Percentiles rank a stretch among this genome's conserved stretches.
phyloP scores from a whole-genome alignment of 1,139 yeast species.

The Diutina ranongensis region DNA sequence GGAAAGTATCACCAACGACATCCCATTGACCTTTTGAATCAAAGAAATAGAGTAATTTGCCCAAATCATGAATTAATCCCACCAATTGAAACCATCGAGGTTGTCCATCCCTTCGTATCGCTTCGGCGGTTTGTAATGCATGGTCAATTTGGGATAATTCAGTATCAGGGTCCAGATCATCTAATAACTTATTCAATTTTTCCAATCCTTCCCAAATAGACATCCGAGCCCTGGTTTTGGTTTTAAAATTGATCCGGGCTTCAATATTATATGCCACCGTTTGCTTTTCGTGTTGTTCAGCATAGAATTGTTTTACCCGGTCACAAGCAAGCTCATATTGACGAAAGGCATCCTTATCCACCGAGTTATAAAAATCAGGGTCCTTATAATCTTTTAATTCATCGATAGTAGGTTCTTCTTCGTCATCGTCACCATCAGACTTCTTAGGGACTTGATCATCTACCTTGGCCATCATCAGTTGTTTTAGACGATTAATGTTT shows the following conservation, averaged over 20 bases:
- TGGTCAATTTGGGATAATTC: constrained; percentile 67
- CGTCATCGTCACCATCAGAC: no score
- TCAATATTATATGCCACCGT: constrained; percentile 65
- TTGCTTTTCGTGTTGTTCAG: constrained; percentile 59
- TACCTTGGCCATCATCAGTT: not conserved
- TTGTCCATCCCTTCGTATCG: constrained; percentile 52
- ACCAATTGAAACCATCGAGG: constrained; percentile 73
- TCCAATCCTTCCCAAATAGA: constrained; percentile 64
- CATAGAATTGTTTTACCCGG: constrained; percentile 54
- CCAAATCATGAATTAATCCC: constrained; percentile 62
- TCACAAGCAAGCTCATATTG: constrained; percentile 65
- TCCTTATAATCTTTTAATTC: constrained; percentile 10
- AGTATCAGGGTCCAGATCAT: constrained; percentile 68
- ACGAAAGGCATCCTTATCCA: constrained; percentile 38
- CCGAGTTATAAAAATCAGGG: constrained; percentile 23
- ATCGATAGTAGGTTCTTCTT: not conserved
- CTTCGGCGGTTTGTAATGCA: constrained; percentile 69
- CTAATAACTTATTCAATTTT: constrained; percentile 48
- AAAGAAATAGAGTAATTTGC: constrained; percentile 55
- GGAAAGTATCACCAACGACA: constrained; percentile 74
- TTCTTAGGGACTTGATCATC: not conserved
- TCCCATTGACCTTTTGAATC: constrained; percentile 74
- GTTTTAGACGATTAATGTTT: constrained; percentile 8
- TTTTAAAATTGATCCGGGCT: constrained; percentile 59
- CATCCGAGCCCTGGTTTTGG: constrained; percentile 55